Evolutionary conservation across 2,329 filamentous ascomycete species (phyloP).

Genomic region (Aspergillus uvarum): DNA sequence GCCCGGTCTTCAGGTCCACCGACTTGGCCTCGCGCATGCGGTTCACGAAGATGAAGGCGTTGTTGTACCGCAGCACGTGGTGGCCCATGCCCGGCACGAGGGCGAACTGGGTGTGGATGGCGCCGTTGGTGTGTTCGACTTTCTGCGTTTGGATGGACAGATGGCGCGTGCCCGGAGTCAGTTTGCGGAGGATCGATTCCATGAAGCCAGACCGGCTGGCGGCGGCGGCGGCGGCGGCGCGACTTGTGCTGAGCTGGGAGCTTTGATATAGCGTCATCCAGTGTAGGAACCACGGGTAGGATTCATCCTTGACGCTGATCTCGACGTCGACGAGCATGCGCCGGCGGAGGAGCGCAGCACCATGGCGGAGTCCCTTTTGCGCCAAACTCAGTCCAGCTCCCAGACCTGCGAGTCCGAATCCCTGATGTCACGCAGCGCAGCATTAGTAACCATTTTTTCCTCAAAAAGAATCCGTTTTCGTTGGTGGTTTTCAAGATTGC

Average conservation of each 20-base stretch:
- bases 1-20: constrained; percentile 74
- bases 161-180: constrained; percentile 62
- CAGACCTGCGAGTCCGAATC: constrained; percentile 86
- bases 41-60: constrained; percentile 83
- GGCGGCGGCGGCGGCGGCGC: constrained; percentile 31
- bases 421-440: constrained; percentile 42
- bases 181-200: constrained; percentile 55
- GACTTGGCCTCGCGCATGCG: constrained; percentile 82
- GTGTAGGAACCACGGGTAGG: constrained; percentile 89
- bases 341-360: constrained; percentile 71
- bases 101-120: constrained; percentile 75
- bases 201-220: constrained; percentile 45
- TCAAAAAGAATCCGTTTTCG: neutral
- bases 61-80: constrained; percentile 82
- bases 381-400: constrained; percentile 79
- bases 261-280: constrained; percentile 88
- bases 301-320: constrained; percentile 89
- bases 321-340: constrained; percentile 93
- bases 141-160: constrained; percentile 65
- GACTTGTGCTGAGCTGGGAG: constrained; percentile 56
- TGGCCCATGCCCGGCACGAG: constrained; percentile 87
- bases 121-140: constrained; percentile 63
- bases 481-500: constrained; percentile 8
- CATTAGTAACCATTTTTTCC: neutral
- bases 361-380: constrained; percentile 71